A percentile compares a stretch with the other conserved stretches of the same genome.
These are phyloP conservation scores for Cystoderma amianthinum DNA, from an alignment of 768 basidiomycete species.

Conservation along the genomic window DNA sequence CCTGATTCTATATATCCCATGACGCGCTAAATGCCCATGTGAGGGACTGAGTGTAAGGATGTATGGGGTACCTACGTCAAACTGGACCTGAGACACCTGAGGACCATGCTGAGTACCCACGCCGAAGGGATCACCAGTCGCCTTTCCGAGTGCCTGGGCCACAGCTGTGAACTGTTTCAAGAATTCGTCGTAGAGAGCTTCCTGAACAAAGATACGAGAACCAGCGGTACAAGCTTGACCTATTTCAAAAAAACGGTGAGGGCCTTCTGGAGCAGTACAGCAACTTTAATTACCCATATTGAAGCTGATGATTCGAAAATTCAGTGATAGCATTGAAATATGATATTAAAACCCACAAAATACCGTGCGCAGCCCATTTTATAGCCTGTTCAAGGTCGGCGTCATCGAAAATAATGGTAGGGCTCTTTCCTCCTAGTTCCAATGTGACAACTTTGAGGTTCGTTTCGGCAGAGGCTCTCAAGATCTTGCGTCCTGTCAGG, in stretches of 20 bases:
- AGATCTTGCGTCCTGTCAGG: conserved; percentile 68
- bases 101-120: conserved; percentile 58
- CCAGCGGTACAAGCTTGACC: conserved; percentile 85
- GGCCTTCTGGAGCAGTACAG: no score
- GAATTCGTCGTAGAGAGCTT: conserved; percentile 75
- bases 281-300: conserved; percentile 10
- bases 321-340: background rate
- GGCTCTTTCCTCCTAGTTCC: conserved; percentile 76
- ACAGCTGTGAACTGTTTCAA: conserved; percentile 46
- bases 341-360: conserved; percentile 40
- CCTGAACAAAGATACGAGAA: conserved; percentile 80
- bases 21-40: no score
- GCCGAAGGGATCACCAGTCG: conserved; percentile 61
- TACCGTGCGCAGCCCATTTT: conserved; percentile 58
- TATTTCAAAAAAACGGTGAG: no score
- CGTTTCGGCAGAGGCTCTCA: conserved; percentile 72
- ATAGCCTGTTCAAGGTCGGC: conserved; percentile 69
- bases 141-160: conserved; percentile 36
- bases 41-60: background rate
- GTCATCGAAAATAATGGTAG: conserved; percentile 66
- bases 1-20: no score
- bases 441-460: conserved; percentile 85
- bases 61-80: conserved; percentile 34
- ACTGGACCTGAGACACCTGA: conserved; percentile 64
- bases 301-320: conserved; percentile 10